Evolutionary conservation across 352 stramenopile species (phyloP).

Genomic region (Pythium biforme): DNA sequence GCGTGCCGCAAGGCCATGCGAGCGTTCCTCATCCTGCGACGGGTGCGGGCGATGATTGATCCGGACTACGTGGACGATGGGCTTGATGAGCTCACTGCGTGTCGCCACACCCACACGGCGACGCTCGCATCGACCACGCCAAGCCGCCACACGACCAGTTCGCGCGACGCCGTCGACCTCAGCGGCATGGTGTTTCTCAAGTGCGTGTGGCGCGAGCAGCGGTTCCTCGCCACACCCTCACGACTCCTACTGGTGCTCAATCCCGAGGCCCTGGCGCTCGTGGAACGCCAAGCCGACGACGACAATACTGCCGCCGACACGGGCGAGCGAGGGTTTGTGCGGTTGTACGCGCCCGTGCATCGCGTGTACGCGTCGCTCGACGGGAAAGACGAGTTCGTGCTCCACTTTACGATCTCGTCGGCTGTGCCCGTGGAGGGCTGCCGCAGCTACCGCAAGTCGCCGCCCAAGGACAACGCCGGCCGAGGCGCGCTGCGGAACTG

Average conservation of each 20-base stretch:
- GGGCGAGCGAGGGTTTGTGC: constrained; percentile 42
- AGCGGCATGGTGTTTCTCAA: constrained; percentile 64
- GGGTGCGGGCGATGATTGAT: constrained; percentile 56
- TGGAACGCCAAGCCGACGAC: constrained; percentile 38
- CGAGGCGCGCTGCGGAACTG: constrained; percentile 39
- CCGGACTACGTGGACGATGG: constrained; percentile 38
- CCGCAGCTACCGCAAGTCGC: constrained; percentile 51
- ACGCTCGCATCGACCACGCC: constrained; percentile 33
- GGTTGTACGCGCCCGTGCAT: constrained; percentile 69
- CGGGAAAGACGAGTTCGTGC: constrained; percentile 63
- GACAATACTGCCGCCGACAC: background rate
- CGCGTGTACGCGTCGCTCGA: constrained; percentile 71
- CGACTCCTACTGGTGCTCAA: constrained; percentile 71
- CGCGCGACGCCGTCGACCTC: constrained; percentile 31
- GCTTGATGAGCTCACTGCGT: constrained; percentile 53
- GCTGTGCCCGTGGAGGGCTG: constrained; percentile 54
- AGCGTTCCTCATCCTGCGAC: constrained; percentile 59
- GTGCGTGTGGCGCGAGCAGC: constrained; percentile 78
- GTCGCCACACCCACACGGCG: constrained; percentile 58
- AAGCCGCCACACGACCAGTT: constrained; percentile 11
- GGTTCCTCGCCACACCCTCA: constrained; percentile 61
- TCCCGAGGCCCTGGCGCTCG: constrained; percentile 66
- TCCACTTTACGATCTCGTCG: constrained; percentile 68
- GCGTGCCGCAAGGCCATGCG: constrained; percentile 68
- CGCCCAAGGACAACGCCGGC: constrained; percentile 28